Conservation (phyloP, 1,284 basidiomycete species). For the Austroboletus niveus region DNA sequence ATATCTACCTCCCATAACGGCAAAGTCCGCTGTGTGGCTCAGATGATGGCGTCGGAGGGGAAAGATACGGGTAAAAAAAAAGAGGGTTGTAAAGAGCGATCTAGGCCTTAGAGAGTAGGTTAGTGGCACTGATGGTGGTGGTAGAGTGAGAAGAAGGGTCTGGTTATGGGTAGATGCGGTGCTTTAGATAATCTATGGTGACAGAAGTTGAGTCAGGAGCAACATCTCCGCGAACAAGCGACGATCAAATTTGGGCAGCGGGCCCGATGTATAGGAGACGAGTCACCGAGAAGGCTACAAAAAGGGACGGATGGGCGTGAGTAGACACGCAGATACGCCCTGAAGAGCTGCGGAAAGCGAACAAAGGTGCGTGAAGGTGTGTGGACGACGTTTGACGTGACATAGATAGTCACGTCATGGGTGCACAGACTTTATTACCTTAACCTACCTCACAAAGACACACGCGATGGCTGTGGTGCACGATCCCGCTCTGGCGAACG, state of each 20-base stretch:
- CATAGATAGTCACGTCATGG: conserved; percentile 19
- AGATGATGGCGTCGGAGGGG: conserved; percentile 55
- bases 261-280: conserved; percentile 1
- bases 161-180: conserved; percentile 10
- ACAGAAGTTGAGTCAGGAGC: not conserved
- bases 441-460: conserved; percentile 30
- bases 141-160: conserved; percentile 9
- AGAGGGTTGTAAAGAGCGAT: not conserved
- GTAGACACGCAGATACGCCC: too few species aligned
- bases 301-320: not conserved
- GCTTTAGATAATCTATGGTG: conserved; percentile 3
- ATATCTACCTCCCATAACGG: conserved; percentile 65
- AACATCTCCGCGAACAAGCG: conserved; percentile 9
- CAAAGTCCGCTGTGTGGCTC: conserved; percentile 67
- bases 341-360: not conserved
- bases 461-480: conserved; percentile 21
- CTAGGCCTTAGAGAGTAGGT: not conserved
- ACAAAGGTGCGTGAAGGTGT: not conserved
- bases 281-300: conserved; percentile 1
- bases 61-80: conserved; percentile 25
- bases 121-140: conserved; percentile 7
- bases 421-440: conserved; percentile 33
- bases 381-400: conserved; percentile 7
- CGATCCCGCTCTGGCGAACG: conserved; percentile 42
- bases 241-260: not conserved